These are phyloP conservation scores for Cercis canadensis DNA, from an alignment of 306 rosid genomes.

Conservation along the genomic window DNA sequence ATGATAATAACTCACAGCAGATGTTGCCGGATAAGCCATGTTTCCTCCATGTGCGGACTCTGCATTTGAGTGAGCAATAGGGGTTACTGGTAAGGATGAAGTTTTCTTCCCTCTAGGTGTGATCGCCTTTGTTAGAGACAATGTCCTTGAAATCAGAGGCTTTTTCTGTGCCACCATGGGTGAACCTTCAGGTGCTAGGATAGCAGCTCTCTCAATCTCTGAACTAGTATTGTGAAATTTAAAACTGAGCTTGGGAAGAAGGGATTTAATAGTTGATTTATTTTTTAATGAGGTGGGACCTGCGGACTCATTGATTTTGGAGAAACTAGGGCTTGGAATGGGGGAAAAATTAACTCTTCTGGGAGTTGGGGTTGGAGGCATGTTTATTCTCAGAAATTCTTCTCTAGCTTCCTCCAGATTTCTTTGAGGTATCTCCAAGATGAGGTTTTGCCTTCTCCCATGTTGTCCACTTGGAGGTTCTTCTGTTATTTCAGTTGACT, in stretches of 20 bases:
- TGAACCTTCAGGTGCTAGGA: slow-evolving; percentile 55
- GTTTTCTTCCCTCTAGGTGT: slow-evolving; percentile 48
- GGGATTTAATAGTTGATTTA: slow-evolving; percentile 48
- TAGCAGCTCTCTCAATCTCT: slow-evolving; percentile 67
- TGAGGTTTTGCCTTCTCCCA: slow-evolving; percentile 49
- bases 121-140: slow-evolving; percentile 58
- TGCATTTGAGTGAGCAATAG: slow-evolving; percentile 65
- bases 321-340: slow-evolving; percentile 52
- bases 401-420: slow-evolving; percentile 50
- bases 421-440: slow-evolving; percentile 51
- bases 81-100: slow-evolving; percentile 66
- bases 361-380: slow-evolving; percentile 68
- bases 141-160: slow-evolving; percentile 58
- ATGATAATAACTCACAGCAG: slow-evolving; percentile 47
- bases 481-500: slow-evolving; percentile 63
- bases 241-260: slow-evolving; percentile 69
- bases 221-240: slow-evolving; percentile 51
- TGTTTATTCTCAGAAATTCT: slow-evolving; percentile 58
- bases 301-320: slow-evolving; percentile 46
- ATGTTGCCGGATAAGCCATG: slow-evolving; percentile 28
- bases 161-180: slow-evolving; percentile 47
- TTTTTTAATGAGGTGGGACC: slow-evolving; percentile 54
- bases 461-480: slow-evolving; percentile 48
- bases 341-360: slow-evolving; percentile 70
- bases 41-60: slow-evolving; percentile 64